Conservation (phyloP, 78 protist species). For the Acrasis kona region DNA sequence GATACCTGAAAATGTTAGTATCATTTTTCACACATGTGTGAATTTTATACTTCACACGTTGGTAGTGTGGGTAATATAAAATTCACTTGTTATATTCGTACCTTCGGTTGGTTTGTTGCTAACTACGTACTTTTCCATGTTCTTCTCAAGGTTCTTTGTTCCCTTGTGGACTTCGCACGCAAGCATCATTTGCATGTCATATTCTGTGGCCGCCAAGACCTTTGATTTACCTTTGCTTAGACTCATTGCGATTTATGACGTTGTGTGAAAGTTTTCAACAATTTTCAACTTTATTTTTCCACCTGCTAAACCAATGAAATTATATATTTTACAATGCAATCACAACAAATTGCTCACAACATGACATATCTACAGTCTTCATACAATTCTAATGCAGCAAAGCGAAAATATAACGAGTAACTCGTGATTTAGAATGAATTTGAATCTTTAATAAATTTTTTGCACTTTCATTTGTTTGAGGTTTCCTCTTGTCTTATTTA, state of each 20-base stretch:
- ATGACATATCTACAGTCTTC: not conserved
- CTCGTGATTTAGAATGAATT: too few species aligned
- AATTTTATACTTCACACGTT: not conserved
- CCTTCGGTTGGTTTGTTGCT: constrained; percentile 86
- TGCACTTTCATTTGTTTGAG: too few species aligned
- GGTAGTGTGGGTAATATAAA: not conserved
- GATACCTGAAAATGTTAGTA: constrained; percentile 36
- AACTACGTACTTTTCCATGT: constrained; percentile 86
- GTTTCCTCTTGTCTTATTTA: too few species aligned
- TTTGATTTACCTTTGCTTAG: constrained; percentile 6
- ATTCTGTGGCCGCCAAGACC: constrained; percentile 77
- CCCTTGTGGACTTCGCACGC: constrained; percentile 91
- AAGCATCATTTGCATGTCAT: constrained; percentile 89
- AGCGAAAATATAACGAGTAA: too few species aligned
- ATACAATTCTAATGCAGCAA: too few species aligned
- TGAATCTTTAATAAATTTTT: too few species aligned
- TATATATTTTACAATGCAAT: too few species aligned
- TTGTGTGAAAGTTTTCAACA: too few species aligned
- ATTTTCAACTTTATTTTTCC: too few species aligned
- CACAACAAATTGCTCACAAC: not conserved
- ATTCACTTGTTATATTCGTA: not conserved
- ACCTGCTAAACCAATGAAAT: too few species aligned
- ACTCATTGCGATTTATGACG: too few species aligned
- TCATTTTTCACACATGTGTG: not conserved
- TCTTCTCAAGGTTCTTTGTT: constrained; percentile 66